phyloP scores from a whole-genome alignment of 73 alveolate genomes.

The Durusdinium trenchii region DNA sequence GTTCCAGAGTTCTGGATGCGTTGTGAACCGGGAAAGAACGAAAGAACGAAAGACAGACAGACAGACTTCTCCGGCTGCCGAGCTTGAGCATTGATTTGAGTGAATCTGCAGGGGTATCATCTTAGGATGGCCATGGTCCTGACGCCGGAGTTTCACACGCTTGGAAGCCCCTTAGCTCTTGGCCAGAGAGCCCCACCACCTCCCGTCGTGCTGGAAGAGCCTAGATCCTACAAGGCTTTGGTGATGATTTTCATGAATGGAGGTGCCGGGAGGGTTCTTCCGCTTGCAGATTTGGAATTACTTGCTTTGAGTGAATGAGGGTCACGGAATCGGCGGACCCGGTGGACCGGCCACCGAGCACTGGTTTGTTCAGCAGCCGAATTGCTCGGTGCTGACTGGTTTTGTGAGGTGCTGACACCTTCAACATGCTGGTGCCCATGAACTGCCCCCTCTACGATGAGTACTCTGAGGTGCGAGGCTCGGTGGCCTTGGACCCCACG shows the following conservation, averaged over 20 bases:
- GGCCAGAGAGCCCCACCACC: constrained; percentile 56
- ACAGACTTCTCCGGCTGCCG: too few relatives aligned
- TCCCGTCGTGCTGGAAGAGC: not conserved
- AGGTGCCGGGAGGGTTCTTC: constrained; percentile 29
- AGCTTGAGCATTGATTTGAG: too few relatives aligned
- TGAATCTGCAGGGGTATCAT: not conserved
- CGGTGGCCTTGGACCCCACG: constrained; percentile 24
- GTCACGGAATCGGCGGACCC: too few relatives aligned
- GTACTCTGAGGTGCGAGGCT: constrained; percentile 55
- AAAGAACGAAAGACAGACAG: too few relatives aligned
- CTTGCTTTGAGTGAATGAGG: too few relatives aligned
- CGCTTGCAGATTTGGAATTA: too few relatives aligned
- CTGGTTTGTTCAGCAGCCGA: too few relatives aligned
- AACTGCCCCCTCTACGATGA: constrained; percentile 79
- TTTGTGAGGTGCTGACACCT: constrained; percentile 71
- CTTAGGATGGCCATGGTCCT: constrained; percentile 83
- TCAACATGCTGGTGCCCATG: constrained; percentile 94
- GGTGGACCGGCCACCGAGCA: too few relatives aligned
- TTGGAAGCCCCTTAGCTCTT: constrained; percentile 39
- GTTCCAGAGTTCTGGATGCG: too few relatives aligned
- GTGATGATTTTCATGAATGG: constrained; percentile 82
- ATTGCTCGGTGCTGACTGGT: not conserved
- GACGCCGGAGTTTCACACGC: constrained; percentile 94
- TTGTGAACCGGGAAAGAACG: too few relatives aligned
- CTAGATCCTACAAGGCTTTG: constrained; percentile 75